Evolutionary conservation across 805 yeast genomes (phyloP), one percentile per base, ranked within the genome.

Genomic region (Metschnikowia henanensis): DNA sequence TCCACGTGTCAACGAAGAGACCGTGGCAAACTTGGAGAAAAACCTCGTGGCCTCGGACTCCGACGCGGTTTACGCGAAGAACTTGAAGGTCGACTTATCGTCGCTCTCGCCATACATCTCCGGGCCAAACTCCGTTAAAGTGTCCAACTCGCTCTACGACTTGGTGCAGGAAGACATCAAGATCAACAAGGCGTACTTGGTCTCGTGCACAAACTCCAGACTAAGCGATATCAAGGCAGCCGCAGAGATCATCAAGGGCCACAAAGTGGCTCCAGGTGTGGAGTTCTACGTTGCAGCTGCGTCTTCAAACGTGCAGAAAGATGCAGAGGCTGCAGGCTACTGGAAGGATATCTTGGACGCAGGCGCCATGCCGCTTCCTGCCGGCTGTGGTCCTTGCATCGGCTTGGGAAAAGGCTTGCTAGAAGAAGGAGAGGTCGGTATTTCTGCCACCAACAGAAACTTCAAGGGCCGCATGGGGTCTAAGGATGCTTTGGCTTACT

Each of bases 401-500:
- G 99, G 99, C 29, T 74, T 94, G 43, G 99, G 99, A 43, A 77
- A 95, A 22, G 99, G 99, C 38, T 73, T 94, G 52, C 73, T 94
- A 54, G 83, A 94, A 67, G 92, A 88, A 28, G 99, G 99, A 35
- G 98, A 94, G 67, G 95, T 94, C 46, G 99, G 99, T 52, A 94
- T 94, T 58, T 87, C 96, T 52, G 99, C 99, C 46, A 94, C 99
- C 6, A 94, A 94, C 74, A 83, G 99, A 73, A 94, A 94, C 70
- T 94, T 94, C 79, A 94, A 94, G 71, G 99, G 99, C 49, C 83
- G 99, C 72, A 94, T 94, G 99, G 99, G 99, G 7, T 85, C 96
- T 6, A 86, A 85, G 56, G 97, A 94, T 57, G 99, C 99, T 0
- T 72, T 90, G 49, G 99, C 99, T 0, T 94, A 86, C 65, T 77